phyloP scores from a whole-genome alignment of 345 rosid genomes.

The Citrus reticulata region DNA sequence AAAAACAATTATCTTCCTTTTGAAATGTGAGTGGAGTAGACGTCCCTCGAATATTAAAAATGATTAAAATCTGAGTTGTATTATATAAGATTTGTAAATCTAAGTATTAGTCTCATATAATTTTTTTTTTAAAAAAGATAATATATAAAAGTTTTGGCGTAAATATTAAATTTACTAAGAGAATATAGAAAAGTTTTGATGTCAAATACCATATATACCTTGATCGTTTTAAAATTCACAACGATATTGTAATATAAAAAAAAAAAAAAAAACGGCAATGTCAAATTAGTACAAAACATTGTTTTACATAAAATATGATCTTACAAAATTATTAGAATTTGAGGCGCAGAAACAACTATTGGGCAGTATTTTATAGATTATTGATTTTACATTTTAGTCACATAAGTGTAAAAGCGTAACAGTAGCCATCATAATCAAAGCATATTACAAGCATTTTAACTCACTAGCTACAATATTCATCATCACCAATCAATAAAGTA shows the following conservation, averaged over 20 bases:
- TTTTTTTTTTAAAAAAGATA: too few species aligned
- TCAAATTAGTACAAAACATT: background rate
- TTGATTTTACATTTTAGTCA: background rate
- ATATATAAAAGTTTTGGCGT: too few species aligned
- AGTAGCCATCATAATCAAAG: background rate
- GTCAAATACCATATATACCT: background rate
- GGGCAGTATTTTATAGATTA: background rate
- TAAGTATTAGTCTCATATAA: too few species aligned
- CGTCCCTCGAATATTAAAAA: rapidly evolving
- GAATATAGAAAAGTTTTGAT: too few species aligned
- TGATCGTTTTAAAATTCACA: background rate
- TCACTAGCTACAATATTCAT: background rate
- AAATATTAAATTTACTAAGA: too few species aligned
- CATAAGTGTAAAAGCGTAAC: background rate
- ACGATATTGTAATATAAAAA: background rate
- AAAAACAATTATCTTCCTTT: rapidly evolving
- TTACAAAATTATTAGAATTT: too few species aligned
- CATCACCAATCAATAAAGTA: background rate
- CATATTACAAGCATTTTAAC: background rate
- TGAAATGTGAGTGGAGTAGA: rapidly evolving
- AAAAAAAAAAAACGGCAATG: background rate
- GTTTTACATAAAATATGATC: background rate
- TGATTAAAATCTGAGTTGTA: too few species aligned
- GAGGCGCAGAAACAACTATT: too few species aligned
- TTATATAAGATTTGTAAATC: too few species aligned